phyloP scores from a whole-genome alignment of 2,329 filamentous ascomycete genomes.

The Pestalotiopsis sp. region DNA sequence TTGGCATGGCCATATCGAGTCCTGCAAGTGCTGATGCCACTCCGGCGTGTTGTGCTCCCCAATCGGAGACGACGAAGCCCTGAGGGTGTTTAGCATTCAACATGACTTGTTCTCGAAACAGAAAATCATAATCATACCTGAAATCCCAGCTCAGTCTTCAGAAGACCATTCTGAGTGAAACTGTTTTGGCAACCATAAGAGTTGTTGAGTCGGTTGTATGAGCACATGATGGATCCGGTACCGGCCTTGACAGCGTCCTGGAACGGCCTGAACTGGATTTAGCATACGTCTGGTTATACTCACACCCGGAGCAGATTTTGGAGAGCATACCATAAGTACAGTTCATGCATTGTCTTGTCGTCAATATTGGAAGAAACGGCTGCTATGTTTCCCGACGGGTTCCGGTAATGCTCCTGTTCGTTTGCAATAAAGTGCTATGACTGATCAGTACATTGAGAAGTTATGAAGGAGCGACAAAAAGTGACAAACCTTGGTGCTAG shows the following conservation, averaged over 20 bases:
- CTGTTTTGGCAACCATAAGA: conserved; percentile 73
- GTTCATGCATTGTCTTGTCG: conserved; percentile 61
- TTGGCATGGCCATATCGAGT: conserved; percentile 74
- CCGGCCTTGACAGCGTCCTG: conserved; percentile 57
- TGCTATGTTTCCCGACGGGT: conserved; percentile 56
- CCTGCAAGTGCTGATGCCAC: conserved; percentile 65
- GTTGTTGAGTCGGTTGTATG: conserved; percentile 74
- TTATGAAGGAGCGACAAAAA: background rate
- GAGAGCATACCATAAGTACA: conserved; percentile 62
- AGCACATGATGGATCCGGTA: conserved; percentile 61
- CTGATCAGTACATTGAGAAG: background rate
- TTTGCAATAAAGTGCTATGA: conserved; percentile 65
- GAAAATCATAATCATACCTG: conserved; percentile 36
- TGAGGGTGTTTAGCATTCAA: background rate
- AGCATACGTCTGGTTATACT: background rate
- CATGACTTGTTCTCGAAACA: background rate
- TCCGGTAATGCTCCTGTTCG: conserved; percentile 77
- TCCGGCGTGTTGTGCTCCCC: conserved; percentile 68
- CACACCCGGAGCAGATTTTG: background rate
- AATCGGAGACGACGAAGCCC: conserved; percentile 71
- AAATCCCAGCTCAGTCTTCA: conserved; percentile 65
- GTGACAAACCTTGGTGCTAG: conserved; percentile 53
- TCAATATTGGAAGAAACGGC: conserved; percentile 59
- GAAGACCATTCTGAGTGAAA: conserved; percentile 66
- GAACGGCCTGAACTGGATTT: background rate